Evolutionary conservation across 1,139 yeast species (phyloP).

Genomic region (Taphrina deformans): DNA sequence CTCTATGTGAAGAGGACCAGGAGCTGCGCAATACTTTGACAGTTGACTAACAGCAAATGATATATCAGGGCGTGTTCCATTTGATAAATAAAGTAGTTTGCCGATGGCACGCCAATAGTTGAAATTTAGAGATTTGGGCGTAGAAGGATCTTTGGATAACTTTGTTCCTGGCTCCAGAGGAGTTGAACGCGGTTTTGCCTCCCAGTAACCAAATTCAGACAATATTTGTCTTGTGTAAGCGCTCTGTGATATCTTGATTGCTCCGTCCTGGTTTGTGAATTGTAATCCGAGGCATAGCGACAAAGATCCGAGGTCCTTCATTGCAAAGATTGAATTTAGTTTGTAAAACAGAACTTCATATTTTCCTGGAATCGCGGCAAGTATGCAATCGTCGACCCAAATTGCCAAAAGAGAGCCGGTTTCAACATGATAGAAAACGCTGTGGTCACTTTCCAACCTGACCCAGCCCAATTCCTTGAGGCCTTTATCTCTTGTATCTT

Average conservation of each 20-base stretch:
- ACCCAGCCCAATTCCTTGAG: background rate
- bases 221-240: background rate
- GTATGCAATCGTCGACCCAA: background rate
- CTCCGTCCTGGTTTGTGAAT: background rate
- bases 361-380: background rate
- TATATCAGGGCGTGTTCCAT: constrained; percentile 37
- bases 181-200: background rate
- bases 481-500: background rate
- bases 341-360: background rate
- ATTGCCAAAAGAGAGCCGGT: background rate
- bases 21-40: constrained; percentile 33
- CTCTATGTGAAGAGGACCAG: constrained; percentile 29
- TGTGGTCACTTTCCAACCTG: background rate
- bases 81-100: background rate
- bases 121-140: no score
- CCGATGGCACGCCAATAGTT: background rate
- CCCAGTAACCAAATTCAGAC: background rate
- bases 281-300: background rate
- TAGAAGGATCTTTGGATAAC: no score
- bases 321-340: background rate
- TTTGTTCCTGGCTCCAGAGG: background rate
- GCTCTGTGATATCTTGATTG: background rate
- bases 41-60: constrained; percentile 36
- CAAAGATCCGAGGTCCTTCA: background rate
- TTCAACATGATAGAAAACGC: background rate